Conservation (phyloP, 495 filamentous ascomycete species). For the Talaromyces wortmannii region DNA sequence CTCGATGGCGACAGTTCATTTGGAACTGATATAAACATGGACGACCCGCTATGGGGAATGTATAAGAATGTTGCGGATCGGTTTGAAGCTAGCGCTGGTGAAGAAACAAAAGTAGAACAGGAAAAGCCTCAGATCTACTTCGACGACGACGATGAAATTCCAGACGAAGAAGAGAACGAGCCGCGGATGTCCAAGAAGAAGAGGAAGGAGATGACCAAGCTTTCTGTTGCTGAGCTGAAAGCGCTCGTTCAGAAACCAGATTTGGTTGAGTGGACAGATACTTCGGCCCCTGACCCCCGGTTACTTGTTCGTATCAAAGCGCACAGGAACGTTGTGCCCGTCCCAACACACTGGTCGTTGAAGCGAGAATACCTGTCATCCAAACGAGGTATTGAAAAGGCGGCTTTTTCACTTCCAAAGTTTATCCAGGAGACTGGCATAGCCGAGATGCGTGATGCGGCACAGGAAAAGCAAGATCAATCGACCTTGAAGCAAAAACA, state of each 20-base stretch:
- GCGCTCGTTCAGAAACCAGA: constrained; percentile 86
- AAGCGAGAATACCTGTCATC: constrained; percentile 96
- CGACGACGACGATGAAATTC: constrained; percentile 82
- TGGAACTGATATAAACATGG: constrained; percentile 42
- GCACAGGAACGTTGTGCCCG: constrained; percentile 91
- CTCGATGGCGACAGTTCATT: constrained; percentile 13
- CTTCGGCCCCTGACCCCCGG: constrained; percentile 83
- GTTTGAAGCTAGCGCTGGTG: constrained; percentile 55
- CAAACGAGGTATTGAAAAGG: constrained; percentile 92
- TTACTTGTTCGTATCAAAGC: constrained; percentile 91
- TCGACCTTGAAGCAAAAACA: constrained; percentile 91
- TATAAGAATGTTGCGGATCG: constrained; percentile 74
- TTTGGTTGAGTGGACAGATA: constrained; percentile 95
- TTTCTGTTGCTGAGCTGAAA: constrained; percentile 92
- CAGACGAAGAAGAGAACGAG: constrained; percentile 64
- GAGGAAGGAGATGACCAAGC: constrained; percentile 79
- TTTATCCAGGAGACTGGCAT: constrained; percentile 98
- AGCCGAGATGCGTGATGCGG: constrained; percentile 94
- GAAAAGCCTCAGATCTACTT: constrained; percentile 87
- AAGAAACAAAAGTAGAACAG: constrained; percentile 54
- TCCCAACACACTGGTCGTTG: constrained; percentile 87
- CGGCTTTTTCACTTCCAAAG: constrained; percentile 85
- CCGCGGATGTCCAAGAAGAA: constrained; percentile 87
- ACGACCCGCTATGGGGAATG: constrained; percentile 73
- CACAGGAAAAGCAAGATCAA: constrained; percentile 89